Percentiles rank a stretch among this genome's conserved stretches.
phyloP scores from a whole-genome alignment of 2,329 filamentous ascomycete species.

The Colletotrichum gigasporum region DNA sequence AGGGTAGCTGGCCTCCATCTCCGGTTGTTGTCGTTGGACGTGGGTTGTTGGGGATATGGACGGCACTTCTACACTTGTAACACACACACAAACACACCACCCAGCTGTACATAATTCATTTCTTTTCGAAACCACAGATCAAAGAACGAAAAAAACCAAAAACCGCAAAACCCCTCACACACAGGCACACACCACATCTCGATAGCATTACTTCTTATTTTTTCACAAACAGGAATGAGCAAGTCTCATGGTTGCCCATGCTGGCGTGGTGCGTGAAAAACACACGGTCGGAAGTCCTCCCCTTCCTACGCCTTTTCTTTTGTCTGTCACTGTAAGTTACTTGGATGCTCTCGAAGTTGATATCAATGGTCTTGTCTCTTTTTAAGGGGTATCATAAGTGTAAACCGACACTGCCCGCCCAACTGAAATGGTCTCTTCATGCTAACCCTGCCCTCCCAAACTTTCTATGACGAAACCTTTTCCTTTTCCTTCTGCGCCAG shows the following conservation, averaged over 20 bases:
- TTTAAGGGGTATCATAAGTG: conserved; percentile 41
- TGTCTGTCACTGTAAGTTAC: background rate
- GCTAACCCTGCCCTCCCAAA: background rate
- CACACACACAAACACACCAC: background rate
- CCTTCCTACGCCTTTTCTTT: no score
- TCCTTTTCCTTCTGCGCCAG: conserved; percentile 54
- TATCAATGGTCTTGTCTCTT: background rate
- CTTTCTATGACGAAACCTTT: conserved; percentile 44
- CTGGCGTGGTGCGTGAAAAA: conserved; percentile 11
- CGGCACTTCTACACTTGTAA: no score
- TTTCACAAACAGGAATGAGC: conserved; percentile 12
- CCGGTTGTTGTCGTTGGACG: background rate
- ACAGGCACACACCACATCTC: background rate
- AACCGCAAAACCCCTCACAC: background rate
- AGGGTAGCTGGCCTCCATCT: background rate
- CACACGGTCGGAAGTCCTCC: background rate
- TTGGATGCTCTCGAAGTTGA: background rate
- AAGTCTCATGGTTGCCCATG: conserved; percentile 25
- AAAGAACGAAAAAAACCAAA: background rate
- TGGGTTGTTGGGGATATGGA: no score
- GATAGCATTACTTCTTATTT: conserved; percentile 4
- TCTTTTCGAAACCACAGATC: conserved; percentile 8
- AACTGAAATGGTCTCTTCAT: background rate
- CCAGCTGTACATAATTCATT: conserved; percentile 30
- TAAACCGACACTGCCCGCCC: conserved; percentile 4